phyloP scores from a whole-genome alignment of 257 asterid species.

The Solanum arcanum region DNA sequence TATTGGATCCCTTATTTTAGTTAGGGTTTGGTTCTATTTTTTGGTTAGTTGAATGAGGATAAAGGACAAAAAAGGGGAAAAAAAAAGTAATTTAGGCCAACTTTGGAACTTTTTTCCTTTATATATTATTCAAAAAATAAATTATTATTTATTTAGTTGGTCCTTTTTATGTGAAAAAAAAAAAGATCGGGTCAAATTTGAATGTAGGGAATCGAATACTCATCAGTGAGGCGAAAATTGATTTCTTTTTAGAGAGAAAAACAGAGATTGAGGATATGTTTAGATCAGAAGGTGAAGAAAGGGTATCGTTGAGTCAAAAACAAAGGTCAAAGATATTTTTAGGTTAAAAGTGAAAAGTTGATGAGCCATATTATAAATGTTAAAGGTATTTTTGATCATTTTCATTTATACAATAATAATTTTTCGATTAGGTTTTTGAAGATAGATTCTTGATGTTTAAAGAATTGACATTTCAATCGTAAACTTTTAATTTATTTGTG shows the following conservation, averaged over 20 bases:
- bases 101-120: neutral
- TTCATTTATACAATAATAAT: neutral
- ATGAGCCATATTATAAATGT: neutral
- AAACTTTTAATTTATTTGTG: neutral
- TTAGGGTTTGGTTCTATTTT: neutral
- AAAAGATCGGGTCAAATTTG: rapidly evolving
- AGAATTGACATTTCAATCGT: neutral
- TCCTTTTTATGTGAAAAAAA: too few species aligned
- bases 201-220: neutral
- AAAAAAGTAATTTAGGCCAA: neutral
- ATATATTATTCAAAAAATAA: neutral
- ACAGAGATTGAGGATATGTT: too few species aligned
- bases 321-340: neutral
- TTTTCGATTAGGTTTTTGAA: neutral
- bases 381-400: neutral
- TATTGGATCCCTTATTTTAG: neutral
- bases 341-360: neutral
- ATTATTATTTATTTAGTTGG: neutral
- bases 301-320: neutral
- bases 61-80: neutral
- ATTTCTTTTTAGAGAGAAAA: neutral
- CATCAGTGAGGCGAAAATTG: rapidly evolving
- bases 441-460: neutral
- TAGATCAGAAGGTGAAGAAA: neutral
- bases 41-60: neutral